Evolutionary conservation across 176 grass and related monocot genomes (phyloP), one percentile per base, ranked within the genome.

Genomic region (Guadua angustifolia): DNA sequence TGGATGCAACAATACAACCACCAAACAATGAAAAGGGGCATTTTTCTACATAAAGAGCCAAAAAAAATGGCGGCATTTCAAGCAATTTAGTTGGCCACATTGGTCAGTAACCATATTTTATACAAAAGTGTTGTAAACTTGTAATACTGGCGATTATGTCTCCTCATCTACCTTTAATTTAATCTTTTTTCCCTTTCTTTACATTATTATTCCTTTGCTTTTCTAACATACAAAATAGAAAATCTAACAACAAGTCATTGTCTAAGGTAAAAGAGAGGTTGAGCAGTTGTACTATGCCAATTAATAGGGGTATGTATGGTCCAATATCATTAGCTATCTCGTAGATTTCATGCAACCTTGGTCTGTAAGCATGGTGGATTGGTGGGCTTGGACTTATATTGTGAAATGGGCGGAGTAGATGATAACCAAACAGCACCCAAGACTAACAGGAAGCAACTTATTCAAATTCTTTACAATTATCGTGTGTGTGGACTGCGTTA

Each of bases 371-470:
- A 72, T 60, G 39, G 17, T 67, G 61, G 11, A n/a, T 4, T 59
- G 52, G 17, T 67, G 61, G 11, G n/a, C 4, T 59, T 71, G 17
- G 6, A 35, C 38, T 21, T 57, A 70, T 45, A 21, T 44, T 59
- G 24, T 60, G n/a, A 59, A 60, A 60, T 58, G 39, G 21, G 6
- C 0, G 14, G 66, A 13, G 56, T 40, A 65, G 8, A 24, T 25
- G 32, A 14, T 58, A 71, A 32, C 15, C 40, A n/a, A 72, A 75
- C 73, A 46, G 3, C 17, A 14, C 0, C 9, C n/a, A 36, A 60
- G 5, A 38, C 52, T 75, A 75, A 38, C 49, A 82, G 17, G 52
- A 82, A 82, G n/a, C 44, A 82, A 60, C 71, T 32, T 71, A 39
- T 79, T 62, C 74, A 13, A n/a, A 49, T 17, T 60, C 0, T 22